Evolutionary conservation across 768 basidiomycete species (phyloP).

Genomic region (Suillus spraguei): DNA sequence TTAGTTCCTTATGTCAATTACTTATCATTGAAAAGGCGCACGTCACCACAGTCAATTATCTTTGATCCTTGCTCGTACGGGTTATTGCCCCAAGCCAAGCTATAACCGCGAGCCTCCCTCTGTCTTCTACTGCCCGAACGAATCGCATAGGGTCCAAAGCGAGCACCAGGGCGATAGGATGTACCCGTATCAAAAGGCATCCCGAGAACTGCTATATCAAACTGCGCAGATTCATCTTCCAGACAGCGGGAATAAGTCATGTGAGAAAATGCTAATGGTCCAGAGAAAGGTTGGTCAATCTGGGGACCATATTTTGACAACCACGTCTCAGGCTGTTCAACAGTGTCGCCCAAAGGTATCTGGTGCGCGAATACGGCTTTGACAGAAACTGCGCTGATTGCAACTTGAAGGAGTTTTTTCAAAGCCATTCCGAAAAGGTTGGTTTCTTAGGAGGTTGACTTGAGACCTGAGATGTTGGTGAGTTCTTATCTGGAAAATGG

Average conservation of each 20-base stretch:
- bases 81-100: constrained; percentile 69
- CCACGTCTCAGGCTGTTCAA: constrained; percentile 48
- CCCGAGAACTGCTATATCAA: constrained; percentile 81
- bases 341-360: constrained; percentile 12
- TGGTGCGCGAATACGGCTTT: constrained; percentile 7
- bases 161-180: constrained; percentile 61
- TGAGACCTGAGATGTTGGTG: background rate
- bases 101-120: constrained; percentile 60
- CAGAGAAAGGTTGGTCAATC: constrained; percentile 74
- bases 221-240: constrained; percentile 51
- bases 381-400: background rate
- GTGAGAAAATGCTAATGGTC: constrained; percentile 83
- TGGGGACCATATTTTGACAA: constrained; percentile 74
- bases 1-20: background rate
- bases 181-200: constrained; percentile 79
- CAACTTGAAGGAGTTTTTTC: constrained; percentile 2
- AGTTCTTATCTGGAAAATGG: constrained; percentile 1
- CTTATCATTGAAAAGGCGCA: constrained; percentile 27
- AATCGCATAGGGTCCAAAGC: constrained; percentile 87
- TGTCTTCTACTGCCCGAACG: constrained; percentile 78
- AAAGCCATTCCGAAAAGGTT: background rate
- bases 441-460: background rate
- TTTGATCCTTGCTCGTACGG: constrained; percentile 61
- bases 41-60: constrained; percentile 86
- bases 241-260: constrained; percentile 74